Evolutionary conservation across 805 yeast genomes (phyloP), one percentile per base, ranked within the genome.

Genomic region (Tetrapisispora phaffii): DNA sequence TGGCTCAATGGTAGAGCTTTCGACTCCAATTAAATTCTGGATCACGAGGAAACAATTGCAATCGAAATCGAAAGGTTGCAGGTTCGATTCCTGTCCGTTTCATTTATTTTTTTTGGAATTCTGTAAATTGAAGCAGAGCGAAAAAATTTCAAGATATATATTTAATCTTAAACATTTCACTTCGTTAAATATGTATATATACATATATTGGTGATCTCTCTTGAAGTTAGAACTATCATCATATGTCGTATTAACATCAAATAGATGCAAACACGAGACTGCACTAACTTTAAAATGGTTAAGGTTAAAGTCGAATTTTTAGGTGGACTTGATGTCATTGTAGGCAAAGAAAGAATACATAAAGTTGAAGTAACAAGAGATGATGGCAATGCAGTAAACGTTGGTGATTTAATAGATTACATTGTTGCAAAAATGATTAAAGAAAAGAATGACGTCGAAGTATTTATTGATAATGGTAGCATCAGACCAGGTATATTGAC

Each of bases 401-500:
- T 68, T 3, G 59, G 69, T 44, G 81, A 81, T 55, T 68, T 87
- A 45, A 70, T 87, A 16, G 65, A 69, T 12, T 68, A 72, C 42
- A 75, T 88, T 34, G 70, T 75, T 7, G 65, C 67, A 7, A 71
- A 71, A 13, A 70, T 84, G 62, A 74, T 84, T 28, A 69, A 70
- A 23, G 78, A 82, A 49, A 70, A 76, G 29, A 77, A 76, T 47
- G 88, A 83, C 57, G 67, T 74, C 24, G 82, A 78, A 3, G 82
- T 88, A 12, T 88, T 90, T 57, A 71, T 89, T 7, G 93, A 85
- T 55, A 89, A 85, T 53, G 95, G 71, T 10, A 75, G 81, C 1
- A 79, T 87, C 13, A 77, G 97, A 42, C 96, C 97, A 0, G 98
- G 98, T 2, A 86, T 90, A 39, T 69, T 90, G 49, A 96, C 93